phyloP scores from a whole-genome alignment of 495 filamentous ascomycete species.

The Melanomma pulvis-pyrius region DNA sequence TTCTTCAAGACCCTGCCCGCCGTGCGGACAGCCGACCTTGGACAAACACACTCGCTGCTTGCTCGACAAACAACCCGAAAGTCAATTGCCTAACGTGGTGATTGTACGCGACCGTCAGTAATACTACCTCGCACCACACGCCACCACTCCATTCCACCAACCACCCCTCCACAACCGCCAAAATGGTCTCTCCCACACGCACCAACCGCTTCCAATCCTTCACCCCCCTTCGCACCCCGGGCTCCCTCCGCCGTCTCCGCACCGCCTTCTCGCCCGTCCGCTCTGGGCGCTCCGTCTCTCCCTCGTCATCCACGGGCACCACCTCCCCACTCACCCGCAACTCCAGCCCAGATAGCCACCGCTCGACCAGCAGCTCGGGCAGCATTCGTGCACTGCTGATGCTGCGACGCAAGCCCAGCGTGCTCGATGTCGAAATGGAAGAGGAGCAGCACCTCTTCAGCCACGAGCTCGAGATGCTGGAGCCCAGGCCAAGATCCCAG shows the following conservation, averaged over 20 bases:
- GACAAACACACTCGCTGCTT: conserved; percentile 12
- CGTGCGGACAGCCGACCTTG: conserved; percentile 28
- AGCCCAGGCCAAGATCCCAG: conserved; percentile 40
- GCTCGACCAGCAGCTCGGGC: conserved; percentile 21
- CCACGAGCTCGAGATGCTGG: conserved; percentile 43
- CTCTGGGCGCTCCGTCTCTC: conserved; percentile 25
- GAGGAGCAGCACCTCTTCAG: conserved; percentile 41
- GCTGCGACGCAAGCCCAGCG: conserved; percentile 41
- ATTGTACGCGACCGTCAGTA: conserved; percentile 16
- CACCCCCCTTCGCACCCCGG: conserved; percentile 33
- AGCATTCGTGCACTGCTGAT: conserved; percentile 32
- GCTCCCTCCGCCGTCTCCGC: conserved; percentile 43
- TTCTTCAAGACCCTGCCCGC: conserved; percentile 10
- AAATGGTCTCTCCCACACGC: conserved; percentile 32
- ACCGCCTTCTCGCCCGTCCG: conserved; percentile 41
- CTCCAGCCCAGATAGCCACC: conserved; percentile 33
- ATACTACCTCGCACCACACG: conserved; percentile 1
- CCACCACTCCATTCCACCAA: conserved; percentile 7
- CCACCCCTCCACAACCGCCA: conserved; percentile 17
- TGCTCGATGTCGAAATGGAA: conserved; percentile 43
- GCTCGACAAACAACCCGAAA: not conserved
- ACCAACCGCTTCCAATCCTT: conserved; percentile 40
- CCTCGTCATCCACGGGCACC: conserved; percentile 30
- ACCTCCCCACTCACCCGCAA: conserved; percentile 38
- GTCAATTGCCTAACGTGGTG: not conserved